Evolutionary conservation across 352 stramenopile genomes (phyloP).

Genomic region (Aphanomyces astaci): DNA sequence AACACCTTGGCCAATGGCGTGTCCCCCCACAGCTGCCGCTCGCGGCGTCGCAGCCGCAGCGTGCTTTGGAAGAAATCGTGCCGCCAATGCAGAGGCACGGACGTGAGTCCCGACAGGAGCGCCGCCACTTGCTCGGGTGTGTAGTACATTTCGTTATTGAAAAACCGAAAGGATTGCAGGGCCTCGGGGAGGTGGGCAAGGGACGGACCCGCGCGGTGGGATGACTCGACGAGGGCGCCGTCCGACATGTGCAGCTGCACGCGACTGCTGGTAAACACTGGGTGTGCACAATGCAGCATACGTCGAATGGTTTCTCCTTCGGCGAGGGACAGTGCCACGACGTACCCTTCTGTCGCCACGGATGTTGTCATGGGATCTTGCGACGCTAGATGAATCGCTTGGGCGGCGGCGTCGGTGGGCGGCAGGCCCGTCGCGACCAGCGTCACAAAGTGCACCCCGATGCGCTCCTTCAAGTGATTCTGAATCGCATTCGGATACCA

Average conservation of each 20-base stretch:
- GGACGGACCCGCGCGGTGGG: slow-evolving; percentile 29
- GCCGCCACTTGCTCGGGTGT: slow-evolving; percentile 88
- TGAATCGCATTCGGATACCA: slow-evolving; percentile 73
- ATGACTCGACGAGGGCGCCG: slow-evolving; percentile 73
- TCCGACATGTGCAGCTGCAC: slow-evolving; percentile 73
- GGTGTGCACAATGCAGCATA: slow-evolving; percentile 90
- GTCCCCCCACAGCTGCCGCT: slow-evolving; percentile 92
- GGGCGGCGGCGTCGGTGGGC: slow-evolving; percentile 64
- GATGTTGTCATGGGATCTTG: slow-evolving; percentile 7
- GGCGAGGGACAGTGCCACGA: slow-evolving; percentile 93
- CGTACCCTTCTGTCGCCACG: slow-evolving; percentile 73
- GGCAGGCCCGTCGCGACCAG: slow-evolving; percentile 32
- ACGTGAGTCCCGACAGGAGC: slow-evolving; percentile 67
- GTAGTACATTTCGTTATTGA: slow-evolving; percentile 99
- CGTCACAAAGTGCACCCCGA: slow-evolving; percentile 57
- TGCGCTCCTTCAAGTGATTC: slow-evolving; percentile 56
- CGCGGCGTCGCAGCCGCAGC: slow-evolving; percentile 88
- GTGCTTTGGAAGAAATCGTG: slow-evolving; percentile 81
- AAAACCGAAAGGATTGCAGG: slow-evolving; percentile 92
- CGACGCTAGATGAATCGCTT: slow-evolving; percentile 35
- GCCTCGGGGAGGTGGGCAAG: slow-evolving; percentile 36
- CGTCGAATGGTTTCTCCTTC: slow-evolving; percentile 96
- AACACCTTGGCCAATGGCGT: slow-evolving; percentile 97
- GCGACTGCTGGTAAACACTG: slow-evolving; percentile 55
- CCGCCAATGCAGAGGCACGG: slow-evolving; percentile 53